Base-by-base conservation (phyloP, 1,284 basidiomycete species). In the Cryptococcus sp. region DNA sequence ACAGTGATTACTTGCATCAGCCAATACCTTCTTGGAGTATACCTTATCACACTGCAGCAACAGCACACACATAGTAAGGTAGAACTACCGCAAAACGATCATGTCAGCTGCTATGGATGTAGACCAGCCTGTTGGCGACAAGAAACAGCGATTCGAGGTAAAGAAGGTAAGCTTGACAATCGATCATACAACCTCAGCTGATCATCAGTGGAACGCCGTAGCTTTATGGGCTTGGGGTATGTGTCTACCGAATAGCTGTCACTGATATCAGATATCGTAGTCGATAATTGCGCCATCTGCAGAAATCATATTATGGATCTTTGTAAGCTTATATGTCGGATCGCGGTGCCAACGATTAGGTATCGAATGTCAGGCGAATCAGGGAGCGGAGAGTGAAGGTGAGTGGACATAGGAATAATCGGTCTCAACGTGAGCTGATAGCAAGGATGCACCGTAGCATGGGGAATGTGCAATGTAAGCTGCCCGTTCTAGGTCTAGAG, bases 331-430 rank as follows among this genome's bases (percentile, higher is more conserved):
- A 10, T 13, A 45, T n/a, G 42, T 54, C 56, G 16, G 23, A 37
- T 42, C 42, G 37, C 43, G 18, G 5, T 24, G 34, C 37, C 41
- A 14, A 22, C 25, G 18, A 7, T 4, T 66, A 97, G 93, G 94
- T 79, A 99, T 99, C 73, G 96, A 99, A 74, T 99, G 96, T 74
- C 96, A 99, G 75, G 96, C 96, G 36, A 98, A 98, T 76, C 96
- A 98, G 75, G 94, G 91, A 21, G 88, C 92, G 13, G 92, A 90
- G 11, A 92, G 85, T 63, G 94, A 98, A 69, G 69, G 67, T 71
- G 39, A 57, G 64, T 45, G 24, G 23, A 13, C 7, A 18, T 25
- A 19, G 23, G 18, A 1, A n/a, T 28, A 11, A 28, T 28, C 5
- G 28, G 5, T 28, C 28, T 28, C 2, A 16, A 45, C 37, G 31